A percentile compares a stretch with the other conserved stretches of the same genome.
phyloP scores from a whole-genome alignment of 2,329 filamentous ascomycete species.

The Fusarium austroafricanum region DNA sequence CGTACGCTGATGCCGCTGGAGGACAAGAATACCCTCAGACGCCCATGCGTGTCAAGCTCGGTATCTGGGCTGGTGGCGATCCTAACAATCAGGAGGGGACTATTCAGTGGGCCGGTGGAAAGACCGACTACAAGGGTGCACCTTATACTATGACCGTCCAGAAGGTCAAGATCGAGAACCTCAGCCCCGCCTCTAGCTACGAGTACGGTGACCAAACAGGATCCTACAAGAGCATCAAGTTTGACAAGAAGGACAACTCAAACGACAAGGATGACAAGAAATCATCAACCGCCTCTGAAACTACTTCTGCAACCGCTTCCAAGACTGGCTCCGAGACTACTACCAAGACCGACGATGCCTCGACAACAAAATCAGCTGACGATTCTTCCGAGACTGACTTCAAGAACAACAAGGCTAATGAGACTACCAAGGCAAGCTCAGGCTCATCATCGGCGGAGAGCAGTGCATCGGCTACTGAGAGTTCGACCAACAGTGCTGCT shows the following conservation, averaged over 20 bases:
- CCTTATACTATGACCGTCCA: conserved; percentile 71
- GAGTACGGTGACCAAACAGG: conserved; percentile 44
- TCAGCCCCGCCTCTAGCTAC: conserved; percentile 51
- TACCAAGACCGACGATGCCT: not conserved
- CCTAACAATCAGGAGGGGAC: conserved; percentile 65
- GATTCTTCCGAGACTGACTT: not conserved
- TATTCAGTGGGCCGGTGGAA: conserved; percentile 74
- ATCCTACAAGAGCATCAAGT: conserved; percentile 42
- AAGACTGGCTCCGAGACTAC: not conserved
- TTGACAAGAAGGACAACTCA: conserved; percentile 25
- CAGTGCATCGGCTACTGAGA: conserved; percentile 3
- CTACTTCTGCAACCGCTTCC: not conserved
- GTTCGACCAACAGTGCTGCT: not conserved
- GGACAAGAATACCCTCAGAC: conserved; percentile 72
- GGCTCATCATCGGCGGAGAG: not conserved
- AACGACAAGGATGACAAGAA: not conserved
- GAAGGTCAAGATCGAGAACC: conserved; percentile 58
- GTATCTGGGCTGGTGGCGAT: conserved; percentile 62
- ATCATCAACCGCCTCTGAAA: not conserved
- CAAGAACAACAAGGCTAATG: conserved; percentile 23
- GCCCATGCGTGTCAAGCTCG: conserved; percentile 74
- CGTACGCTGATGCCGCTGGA: conserved; percentile 58
- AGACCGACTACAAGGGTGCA: conserved; percentile 51
- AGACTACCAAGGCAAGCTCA: not conserved
- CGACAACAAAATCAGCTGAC: conserved; percentile 14